These are phyloP conservation scores for Telfairia occidentalis DNA, from an alignment of 331 rosid species.

Conservation along the genomic window DNA sequence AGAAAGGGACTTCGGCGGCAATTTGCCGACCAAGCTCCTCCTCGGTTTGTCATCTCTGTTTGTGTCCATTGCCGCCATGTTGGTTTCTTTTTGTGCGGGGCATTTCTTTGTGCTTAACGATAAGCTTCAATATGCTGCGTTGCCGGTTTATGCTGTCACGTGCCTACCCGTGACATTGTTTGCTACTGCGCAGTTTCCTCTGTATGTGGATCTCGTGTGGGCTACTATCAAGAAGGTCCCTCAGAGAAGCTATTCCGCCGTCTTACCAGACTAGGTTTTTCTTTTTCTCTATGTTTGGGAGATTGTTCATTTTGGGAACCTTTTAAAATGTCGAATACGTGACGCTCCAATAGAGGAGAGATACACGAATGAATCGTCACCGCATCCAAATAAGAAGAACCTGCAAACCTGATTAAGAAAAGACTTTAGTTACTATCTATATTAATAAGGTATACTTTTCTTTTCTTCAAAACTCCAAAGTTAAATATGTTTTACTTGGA, in stretches of 20 bases:
- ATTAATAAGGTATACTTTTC: no score
- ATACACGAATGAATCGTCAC: no score
- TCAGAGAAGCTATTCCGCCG: slow-evolving; percentile 13
- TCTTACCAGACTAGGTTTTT: neutral
- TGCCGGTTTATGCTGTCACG: slow-evolving; percentile 20
- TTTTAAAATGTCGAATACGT: no score
- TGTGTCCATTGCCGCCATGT: slow-evolving; percentile 27
- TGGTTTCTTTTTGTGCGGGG: slow-evolving; percentile 31
- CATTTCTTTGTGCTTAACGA: slow-evolving; percentile 31
- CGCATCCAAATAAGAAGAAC: no score
- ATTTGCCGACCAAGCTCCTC: slow-evolving; percentile 21
- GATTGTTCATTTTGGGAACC: no score
- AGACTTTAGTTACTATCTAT: no score
- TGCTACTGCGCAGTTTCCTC: slow-evolving; percentile 27
- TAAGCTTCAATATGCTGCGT: slow-evolving; percentile 18
- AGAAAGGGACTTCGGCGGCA: neutral
- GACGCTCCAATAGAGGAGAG: no score
- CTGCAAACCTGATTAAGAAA: no score
- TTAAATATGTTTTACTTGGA: no score
- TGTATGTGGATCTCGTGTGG: slow-evolving; percentile 37
- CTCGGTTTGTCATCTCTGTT: slow-evolving; percentile 28
- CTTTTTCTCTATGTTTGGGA: no score
- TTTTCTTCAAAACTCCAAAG: no score
- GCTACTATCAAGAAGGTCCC: slow-evolving; percentile 33
- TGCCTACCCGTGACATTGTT: slow-evolving; percentile 27